Conservation (phyloP, 176 grass and related monocot species). For the Oropetium thomaeum region DNA sequence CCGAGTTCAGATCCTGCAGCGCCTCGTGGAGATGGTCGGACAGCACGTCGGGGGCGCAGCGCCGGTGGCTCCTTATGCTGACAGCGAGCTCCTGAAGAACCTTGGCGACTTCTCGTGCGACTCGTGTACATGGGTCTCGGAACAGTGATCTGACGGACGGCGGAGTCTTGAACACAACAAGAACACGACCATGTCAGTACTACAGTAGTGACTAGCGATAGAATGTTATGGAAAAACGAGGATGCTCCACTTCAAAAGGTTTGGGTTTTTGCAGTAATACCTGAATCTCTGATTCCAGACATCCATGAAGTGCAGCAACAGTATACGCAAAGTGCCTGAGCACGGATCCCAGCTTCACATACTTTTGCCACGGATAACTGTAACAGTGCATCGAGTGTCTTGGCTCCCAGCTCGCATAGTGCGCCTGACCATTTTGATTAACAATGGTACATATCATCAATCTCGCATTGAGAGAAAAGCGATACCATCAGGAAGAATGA, state of each 20-base stretch:
- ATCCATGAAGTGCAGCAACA: slow-evolving; percentile 80
- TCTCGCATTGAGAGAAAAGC: not conserved
- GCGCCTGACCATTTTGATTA: slow-evolving; percentile 53
- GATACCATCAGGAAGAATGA: not conserved
- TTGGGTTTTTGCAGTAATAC: slow-evolving; percentile 26
- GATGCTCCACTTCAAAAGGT: not conserved
- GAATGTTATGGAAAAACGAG: not conserved
- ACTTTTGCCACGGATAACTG: slow-evolving; percentile 90
- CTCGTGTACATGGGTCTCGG: slow-evolving; percentile 65
- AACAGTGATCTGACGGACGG: slow-evolving; percentile 57
- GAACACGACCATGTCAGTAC: not conserved
- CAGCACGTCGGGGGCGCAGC: slow-evolving; percentile 27
- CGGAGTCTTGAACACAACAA: slow-evolving; percentile 46
- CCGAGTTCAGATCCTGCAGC: slow-evolving; percentile 31
- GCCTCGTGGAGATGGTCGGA: slow-evolving; percentile 29
- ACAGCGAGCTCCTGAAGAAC: slow-evolving; percentile 74
- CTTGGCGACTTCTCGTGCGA: slow-evolving; percentile 74
- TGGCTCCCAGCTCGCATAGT: slow-evolving; percentile 96
- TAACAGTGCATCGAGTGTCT: slow-evolving; percentile 85
- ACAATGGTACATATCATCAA: not conserved
- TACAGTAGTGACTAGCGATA: too few species aligned
- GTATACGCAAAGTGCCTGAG: slow-evolving; percentile 89
- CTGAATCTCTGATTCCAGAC: slow-evolving; percentile 94
- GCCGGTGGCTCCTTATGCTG: slow-evolving; percentile 29
- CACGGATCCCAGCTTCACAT: slow-evolving; percentile 85